Evolutionary conservation across 805 yeast genomes (phyloP).

Genomic region (Spathaspora passalidarum): DNA sequence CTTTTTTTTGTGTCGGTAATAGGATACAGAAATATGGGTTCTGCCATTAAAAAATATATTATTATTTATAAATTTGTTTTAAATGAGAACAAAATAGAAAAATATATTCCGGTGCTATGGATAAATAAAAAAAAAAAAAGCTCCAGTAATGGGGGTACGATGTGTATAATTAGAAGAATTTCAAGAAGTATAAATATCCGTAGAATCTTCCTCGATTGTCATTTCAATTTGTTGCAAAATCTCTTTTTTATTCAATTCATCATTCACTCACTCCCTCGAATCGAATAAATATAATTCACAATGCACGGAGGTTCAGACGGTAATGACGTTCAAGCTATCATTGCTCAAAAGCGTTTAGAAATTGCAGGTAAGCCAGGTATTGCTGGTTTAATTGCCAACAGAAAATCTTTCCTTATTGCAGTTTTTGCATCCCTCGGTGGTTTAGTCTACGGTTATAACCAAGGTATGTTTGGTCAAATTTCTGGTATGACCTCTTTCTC

Average conservation of each 20-base stretch:
- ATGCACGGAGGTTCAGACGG: conserved; percentile 9
- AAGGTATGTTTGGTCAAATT: conserved; percentile 63
- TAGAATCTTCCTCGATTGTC: not conserved
- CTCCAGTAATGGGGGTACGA: not conserved
- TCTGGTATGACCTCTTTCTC: conserved; percentile 19
- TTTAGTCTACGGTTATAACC: conserved; percentile 73
- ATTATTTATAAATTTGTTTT: not conserved
- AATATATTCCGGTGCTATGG: not conserved
- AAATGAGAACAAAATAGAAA: not conserved
- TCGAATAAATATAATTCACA: conserved; percentile 1
- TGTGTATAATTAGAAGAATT: not conserved
- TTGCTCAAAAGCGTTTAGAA: conserved; percentile 9
- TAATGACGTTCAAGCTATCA: conserved; percentile 6
- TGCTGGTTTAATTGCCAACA: conserved; percentile 9
- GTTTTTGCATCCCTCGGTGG: conserved; percentile 55
- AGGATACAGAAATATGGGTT: too few relatives aligned
- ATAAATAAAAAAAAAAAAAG: not conserved
- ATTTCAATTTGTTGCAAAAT: not conserved
- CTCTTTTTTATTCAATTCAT: not conserved
- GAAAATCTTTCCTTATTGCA: conserved; percentile 45
- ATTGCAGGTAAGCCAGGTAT: conserved; percentile 6
- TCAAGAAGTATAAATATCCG: not conserved
- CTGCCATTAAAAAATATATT: not conserved
- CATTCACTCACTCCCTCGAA: not conserved
- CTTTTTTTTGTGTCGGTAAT: not conserved